phyloP scores from a whole-genome alignment of 148 eudicot species.

The Fagopyrum tataricum region DNA sequence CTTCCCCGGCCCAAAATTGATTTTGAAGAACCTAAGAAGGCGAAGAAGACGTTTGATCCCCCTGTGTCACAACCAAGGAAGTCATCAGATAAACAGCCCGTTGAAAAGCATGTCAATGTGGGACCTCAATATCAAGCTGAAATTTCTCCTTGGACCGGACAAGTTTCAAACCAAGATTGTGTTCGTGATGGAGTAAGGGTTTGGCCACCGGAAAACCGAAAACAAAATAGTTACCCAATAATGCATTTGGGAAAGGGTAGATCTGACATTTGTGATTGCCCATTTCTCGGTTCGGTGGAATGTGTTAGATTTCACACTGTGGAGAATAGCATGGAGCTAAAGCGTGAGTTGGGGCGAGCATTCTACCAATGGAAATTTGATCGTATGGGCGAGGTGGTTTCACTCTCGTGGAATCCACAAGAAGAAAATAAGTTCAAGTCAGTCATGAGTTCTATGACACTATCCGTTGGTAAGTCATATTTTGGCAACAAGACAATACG shows the following conservation, averaged over 20 bases:
- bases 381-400: constrained; percentile 81
- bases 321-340: constrained; percentile 53
- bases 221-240: background rate
- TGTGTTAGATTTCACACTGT: constrained; percentile 75
- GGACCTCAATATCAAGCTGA: constrained; percentile 67
- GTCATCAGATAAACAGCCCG: constrained; percentile 16
- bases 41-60: background rate
- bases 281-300: constrained; percentile 41
- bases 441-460: constrained; percentile 23
- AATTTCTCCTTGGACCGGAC: constrained; percentile 63
- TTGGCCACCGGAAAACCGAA: constrained; percentile 39
- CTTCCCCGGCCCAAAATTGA: background rate
- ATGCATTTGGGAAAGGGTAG: constrained; percentile 32
- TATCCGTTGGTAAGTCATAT: constrained; percentile 25
- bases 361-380: constrained; percentile 66
- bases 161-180: constrained; percentile 39
- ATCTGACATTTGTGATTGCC: constrained; percentile 40
- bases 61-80: constrained; percentile 12
- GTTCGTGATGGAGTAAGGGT: constrained; percentile 67
- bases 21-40: background rate
- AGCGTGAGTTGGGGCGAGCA: constrained; percentile 46
- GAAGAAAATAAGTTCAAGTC: constrained; percentile 67
- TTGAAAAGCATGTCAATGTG: constrained; percentile 32
- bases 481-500: constrained; percentile 46
- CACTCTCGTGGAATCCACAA: constrained; percentile 68